Evolutionary conservation across 2,329 filamentous ascomycete species (phyloP).

Genomic region (Coniella vitis): DNA sequence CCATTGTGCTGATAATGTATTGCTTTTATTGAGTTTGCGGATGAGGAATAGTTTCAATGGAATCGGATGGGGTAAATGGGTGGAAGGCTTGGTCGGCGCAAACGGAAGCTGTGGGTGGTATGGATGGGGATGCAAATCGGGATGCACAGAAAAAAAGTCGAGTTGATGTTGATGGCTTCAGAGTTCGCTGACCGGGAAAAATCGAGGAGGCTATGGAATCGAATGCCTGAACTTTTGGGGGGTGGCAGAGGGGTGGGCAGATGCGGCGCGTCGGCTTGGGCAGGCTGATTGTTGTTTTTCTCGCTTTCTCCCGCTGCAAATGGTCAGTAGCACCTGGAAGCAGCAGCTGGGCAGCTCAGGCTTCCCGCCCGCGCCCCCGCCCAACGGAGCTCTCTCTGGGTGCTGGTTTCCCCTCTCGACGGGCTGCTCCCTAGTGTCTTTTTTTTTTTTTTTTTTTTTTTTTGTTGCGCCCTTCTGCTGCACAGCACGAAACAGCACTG

Average conservation of each 20-base stretch:
- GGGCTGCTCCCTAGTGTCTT: not conserved
- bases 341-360: not conserved
- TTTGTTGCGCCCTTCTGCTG: not conserved
- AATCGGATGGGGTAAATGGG: not conserved
- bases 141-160: not conserved
- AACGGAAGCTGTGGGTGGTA: not conserved
- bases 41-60: not conserved
- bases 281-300: conserved; percentile 5
- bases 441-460: not conserved
- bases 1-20: conserved; percentile 36
- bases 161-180: not conserved
- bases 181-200: not conserved
- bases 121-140: not conserved
- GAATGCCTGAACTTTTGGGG: not conserved
- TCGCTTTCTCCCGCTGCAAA: not conserved
- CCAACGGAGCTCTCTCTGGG: not conserved
- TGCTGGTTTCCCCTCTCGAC: not conserved
- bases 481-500: not conserved
- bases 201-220: conserved; percentile 11
- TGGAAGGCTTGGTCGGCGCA: not conserved
- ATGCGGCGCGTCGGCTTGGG: not conserved
- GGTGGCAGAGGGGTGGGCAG: not conserved
- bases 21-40: not conserved
- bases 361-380: not conserved
- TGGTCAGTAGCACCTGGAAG: conserved; percentile 1